These are phyloP conservation scores for Stygiomarasmius scandens DNA, from an alignment of 1,284 basidiomycete genomes.

Conservation along the genomic window DNA sequence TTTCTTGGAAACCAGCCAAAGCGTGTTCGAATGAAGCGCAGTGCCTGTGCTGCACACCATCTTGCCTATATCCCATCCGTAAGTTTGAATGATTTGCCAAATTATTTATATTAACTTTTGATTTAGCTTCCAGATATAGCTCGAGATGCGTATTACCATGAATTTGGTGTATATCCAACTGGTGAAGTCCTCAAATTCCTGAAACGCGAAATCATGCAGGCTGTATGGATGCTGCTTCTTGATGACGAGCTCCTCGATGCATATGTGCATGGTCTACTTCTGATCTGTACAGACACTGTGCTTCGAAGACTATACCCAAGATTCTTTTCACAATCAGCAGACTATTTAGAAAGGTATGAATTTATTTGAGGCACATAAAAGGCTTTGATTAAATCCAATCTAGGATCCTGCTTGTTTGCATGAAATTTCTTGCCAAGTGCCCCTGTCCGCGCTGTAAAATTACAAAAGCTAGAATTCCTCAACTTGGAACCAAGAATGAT, in stretches of 20 bases:
- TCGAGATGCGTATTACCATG: conserved; percentile 9
- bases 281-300: conserved; percentile 22
- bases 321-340: conserved; percentile 17
- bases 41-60: neutral
- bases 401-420: conserved; percentile 14
- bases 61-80: conserved; percentile 19
- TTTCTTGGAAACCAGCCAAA: neutral
- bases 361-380: neutral
- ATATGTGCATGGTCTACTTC: conserved; percentile 21
- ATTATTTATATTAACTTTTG: neutral
- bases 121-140: conserved; percentile 12
- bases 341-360: conserved; percentile 30
- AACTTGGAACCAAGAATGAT: neutral
- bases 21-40: neutral
- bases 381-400: neutral
- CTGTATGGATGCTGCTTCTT: conserved; percentile 20
- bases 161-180: conserved; percentile 5
- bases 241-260: conserved; percentile 23
- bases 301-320: conserved; percentile 19
- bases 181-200: conserved; percentile 19
- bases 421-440: conserved; percentile 3
- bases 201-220: conserved; percentile 28
- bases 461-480: neutral
- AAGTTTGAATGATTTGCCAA: conserved; percentile 1
- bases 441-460: neutral